A percentile compares a stretch with the other conserved stretches of the same genome.
phyloP scores from a whole-genome alignment of 2,329 filamentous ascomycete genomes.

The Gnomoniopsis smithogilvyi region DNA sequence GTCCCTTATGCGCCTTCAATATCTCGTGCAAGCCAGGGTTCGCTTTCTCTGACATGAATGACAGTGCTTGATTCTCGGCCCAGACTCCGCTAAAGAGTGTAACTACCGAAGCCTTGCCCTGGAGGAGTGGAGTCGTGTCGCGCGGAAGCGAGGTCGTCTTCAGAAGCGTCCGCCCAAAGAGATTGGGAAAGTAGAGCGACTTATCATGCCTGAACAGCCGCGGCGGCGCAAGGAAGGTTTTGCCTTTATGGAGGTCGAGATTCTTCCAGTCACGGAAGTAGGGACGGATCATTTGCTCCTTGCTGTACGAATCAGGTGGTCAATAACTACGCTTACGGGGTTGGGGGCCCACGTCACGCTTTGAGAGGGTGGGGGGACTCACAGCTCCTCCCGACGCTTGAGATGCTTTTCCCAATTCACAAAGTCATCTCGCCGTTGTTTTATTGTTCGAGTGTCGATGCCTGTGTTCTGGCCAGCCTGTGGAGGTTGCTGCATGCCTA shows the following conservation, averaged over 20 bases:
- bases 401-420: constrained; percentile 84
- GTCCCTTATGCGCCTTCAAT: constrained; percentile 48
- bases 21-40: constrained; percentile 70
- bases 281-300: constrained; percentile 73
- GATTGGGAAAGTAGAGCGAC: constrained; percentile 90
- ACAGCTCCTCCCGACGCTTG: constrained; percentile 72
- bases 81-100: constrained; percentile 79
- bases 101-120: constrained; percentile 73
- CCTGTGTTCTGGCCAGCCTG: constrained; percentile 78
- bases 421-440: constrained; percentile 74
- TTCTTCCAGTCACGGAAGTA: constrained; percentile 97
- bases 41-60: constrained; percentile 61
- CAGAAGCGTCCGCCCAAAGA: constrained; percentile 74
- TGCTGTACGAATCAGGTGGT: constrained; percentile 40
- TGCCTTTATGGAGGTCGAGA: constrained; percentile 78
- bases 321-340: not conserved
- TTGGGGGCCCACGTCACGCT: not conserved
- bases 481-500: constrained; percentile 76
- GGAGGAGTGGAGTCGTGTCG: constrained; percentile 74
- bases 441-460: constrained; percentile 62
- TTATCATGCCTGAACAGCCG: constrained; percentile 79
- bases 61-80: constrained; percentile 76
- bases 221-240: constrained; percentile 84
- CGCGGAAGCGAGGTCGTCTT: constrained; percentile 44
- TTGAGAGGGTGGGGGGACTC: constrained; percentile 26